Base-by-base conservation (phyloP, 2,329 filamentous ascomycete species). In the Coniochaeta prunicola region DNA sequence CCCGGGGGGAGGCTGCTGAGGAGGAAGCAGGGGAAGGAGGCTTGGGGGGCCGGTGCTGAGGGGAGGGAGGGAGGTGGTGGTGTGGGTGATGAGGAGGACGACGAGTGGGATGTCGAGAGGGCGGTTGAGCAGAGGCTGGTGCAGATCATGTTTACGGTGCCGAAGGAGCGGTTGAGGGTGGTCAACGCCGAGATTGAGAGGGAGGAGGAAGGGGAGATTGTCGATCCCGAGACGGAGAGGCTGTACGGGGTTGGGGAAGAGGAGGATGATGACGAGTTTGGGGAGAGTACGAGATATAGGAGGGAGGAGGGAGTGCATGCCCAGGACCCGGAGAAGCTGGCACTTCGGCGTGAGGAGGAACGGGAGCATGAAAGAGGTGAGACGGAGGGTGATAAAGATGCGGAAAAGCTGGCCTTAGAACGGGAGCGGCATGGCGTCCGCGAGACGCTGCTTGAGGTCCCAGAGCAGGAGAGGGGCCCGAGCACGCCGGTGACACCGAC, bases 101-200 rank as follows among this genome's bases (percentile, higher is more conserved):
- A 80, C 34, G 80, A 91, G 58, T 90, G 89, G 89, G 89, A 92
- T 65, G 84, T 92, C 40, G 89, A 92, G 70, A 79, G 81, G 58
- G 88, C 89, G 2, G 83, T 88, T 1, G 86, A 91, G 73, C 82
- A 82, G 60, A 76, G 88, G 24, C 77, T 90, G 9, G 89, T 92
- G 61, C 89, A 92, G 71, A 83, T 91, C 68, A 94, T 96, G 84
- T 97, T 96, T 72, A 97, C 93, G 0, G 91, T 97, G 61, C 93
- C 94, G 2, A 91, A 88, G 71, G 89, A 93, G 72, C 85, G 86
- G 65, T 74, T 97, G 62, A 78, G 93, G 28, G 92, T 97, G n/a
- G 93, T 97, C 21, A 97, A 97, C 70, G 87, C 84, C 56, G 88
- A 88, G 62, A 69, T 78, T 34, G 76, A 78, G 62, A 70, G 70